These are phyloP conservation scores for Orobanche coerulescens DNA, from an alignment of 257 asterid genomes.

Conservation along the genomic window DNA sequence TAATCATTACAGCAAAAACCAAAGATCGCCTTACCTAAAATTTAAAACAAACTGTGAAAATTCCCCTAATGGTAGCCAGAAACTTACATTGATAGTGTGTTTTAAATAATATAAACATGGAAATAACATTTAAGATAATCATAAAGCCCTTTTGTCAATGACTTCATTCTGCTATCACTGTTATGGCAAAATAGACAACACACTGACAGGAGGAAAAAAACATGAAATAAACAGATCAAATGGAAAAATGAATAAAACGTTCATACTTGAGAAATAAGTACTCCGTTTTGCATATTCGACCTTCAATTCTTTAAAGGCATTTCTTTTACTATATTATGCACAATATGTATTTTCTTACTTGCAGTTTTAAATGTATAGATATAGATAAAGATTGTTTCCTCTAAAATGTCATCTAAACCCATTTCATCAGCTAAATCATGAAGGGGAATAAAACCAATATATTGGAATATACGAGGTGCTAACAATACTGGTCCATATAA, in stretches of 20 bases:
- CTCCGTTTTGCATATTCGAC: too few relatives aligned
- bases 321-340: neutral
- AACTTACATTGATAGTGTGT: neutral
- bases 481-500: neutral
- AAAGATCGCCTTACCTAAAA: neutral
- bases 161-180: neutral
- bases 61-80: neutral
- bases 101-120: neutral
- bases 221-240: neutral
- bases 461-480: slow-evolving; percentile 7
- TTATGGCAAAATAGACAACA: neutral
- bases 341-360: neutral
- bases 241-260: neutral
- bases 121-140: neutral
- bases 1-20: neutral
- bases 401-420: neutral
- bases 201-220: neutral
- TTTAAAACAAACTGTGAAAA: neutral
- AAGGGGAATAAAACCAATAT: slow-evolving; percentile 8
- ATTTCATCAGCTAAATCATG: slow-evolving; percentile 1
- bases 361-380: neutral
- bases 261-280: too few relatives aligned
- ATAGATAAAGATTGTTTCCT: slow-evolving; percentile 5
- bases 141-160: neutral
- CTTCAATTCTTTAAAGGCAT: neutral